Percentiles rank a stretch among this genome's conserved stretches.
Evolutionary conservation across 1,284 basidiomycete genomes (phyloP).

Genomic region (Apiotrichum porosum): DNA sequence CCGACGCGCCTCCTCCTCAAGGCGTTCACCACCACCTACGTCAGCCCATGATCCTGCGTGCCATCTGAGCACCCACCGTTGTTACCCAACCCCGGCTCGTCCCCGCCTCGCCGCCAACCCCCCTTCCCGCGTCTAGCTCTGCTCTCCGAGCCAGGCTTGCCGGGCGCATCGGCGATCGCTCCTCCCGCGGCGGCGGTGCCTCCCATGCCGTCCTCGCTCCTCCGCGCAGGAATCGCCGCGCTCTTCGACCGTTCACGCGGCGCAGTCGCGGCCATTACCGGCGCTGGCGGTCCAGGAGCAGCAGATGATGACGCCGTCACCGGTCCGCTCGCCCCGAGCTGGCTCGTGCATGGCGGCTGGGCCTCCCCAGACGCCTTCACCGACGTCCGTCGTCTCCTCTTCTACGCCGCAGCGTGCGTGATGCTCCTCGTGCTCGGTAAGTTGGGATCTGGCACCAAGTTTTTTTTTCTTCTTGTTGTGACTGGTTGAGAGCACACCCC

Average conservation of each 20-base stretch:
- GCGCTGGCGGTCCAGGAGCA: not conserved
- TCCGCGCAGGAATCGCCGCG: conserved; percentile 16
- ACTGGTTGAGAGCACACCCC: too few species aligned
- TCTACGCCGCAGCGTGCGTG: conserved; percentile 33
- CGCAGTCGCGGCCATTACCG: conserved; percentile 17
- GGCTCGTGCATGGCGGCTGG: not conserved
- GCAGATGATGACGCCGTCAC: conserved; percentile 1
- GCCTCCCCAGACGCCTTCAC: conserved; percentile 5
- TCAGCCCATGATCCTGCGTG: not conserved
- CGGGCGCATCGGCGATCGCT: too few species aligned
- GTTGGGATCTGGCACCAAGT: conserved; percentile 2
- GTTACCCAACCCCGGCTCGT: too few species aligned
- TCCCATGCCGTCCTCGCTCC: conserved; percentile 20
- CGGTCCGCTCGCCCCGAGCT: not conserved
- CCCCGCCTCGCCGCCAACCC: not conserved
- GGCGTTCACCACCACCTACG: not conserved
- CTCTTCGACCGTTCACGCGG: conserved; percentile 17
- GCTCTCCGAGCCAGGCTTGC: not conserved
- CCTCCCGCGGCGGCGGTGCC: conserved; percentile 5
- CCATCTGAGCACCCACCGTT: too few species aligned
- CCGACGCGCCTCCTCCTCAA: not conserved
- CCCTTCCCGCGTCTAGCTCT: not conserved
- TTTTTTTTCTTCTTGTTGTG: not conserved
- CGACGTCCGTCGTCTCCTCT: conserved; percentile 30
- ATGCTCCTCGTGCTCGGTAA: conserved; percentile 34